phyloP scores from a whole-genome alignment of 2,329 filamentous ascomycete species.

The Chrysosporium queenslandicum region DNA sequence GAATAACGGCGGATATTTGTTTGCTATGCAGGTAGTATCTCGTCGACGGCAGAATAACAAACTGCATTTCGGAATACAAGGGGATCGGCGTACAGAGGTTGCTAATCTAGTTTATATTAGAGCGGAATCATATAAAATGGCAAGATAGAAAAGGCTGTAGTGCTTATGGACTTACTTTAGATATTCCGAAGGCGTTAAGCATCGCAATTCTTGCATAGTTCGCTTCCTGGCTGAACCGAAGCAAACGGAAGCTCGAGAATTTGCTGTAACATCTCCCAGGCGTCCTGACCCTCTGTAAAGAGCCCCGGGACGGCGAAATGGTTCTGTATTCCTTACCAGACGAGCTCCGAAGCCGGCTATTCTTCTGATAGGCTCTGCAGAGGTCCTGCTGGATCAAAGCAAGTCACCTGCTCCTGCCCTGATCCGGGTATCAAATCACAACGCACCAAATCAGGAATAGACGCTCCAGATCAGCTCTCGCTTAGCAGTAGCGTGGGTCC shows the following conservation, averaged over 20 bases:
- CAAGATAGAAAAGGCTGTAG: background rate
- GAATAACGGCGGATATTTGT: background rate
- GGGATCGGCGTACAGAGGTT: too few relatives aligned
- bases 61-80: too few relatives aligned
- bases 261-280: background rate
- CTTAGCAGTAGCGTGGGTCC: conserved; percentile 9
- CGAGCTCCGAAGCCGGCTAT: background rate
- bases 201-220: too few relatives aligned
- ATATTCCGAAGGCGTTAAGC: background rate
- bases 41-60: too few relatives aligned
- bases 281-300: background rate
- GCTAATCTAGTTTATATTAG: too few relatives aligned
- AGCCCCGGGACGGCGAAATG: background rate
- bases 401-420: conserved; percentile 9
- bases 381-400: background rate
- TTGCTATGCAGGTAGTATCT: too few relatives aligned
- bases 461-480: conserved; percentile 3
- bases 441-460: conserved; percentile 9
- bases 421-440: background rate
- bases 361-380: background rate
- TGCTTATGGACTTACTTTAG: background rate
- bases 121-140: too few relatives aligned
- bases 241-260: background rate
- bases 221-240: background rate
- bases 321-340: background rate